Percentiles rank a stretch among this genome's conserved stretches.
phyloP scores from a whole-genome alignment of 352 stramenopile species.

The Saprolegnia parasitica region DNA sequence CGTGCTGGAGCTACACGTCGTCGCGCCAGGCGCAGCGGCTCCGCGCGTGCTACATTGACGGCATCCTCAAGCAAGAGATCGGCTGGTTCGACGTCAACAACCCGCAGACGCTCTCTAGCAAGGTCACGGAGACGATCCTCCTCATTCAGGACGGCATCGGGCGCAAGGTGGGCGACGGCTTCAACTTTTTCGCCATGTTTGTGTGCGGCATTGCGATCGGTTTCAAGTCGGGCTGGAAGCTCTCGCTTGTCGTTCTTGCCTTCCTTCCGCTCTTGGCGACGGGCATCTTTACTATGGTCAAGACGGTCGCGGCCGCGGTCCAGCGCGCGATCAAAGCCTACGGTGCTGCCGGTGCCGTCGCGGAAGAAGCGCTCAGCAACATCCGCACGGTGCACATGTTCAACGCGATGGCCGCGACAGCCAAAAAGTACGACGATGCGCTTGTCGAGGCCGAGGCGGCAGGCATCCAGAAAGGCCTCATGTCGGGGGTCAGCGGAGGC shows the following conservation, averaged over 20 bases:
- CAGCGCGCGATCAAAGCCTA: slow-evolving; percentile 30
- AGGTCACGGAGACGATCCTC: slow-evolving; percentile 45
- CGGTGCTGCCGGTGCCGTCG: slow-evolving; percentile 19
- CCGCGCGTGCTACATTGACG: slow-evolving; percentile 25
- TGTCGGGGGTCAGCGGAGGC: slow-evolving; percentile 27
- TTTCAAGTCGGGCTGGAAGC: slow-evolving; percentile 29
- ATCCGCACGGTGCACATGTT: slow-evolving; percentile 30
- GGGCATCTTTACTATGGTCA: slow-evolving; percentile 24
- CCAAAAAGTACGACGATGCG: slow-evolving; percentile 22
- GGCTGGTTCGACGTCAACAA: slow-evolving; percentile 34
- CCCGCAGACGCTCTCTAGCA: slow-evolving; percentile 38
- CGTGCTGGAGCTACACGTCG: slow-evolving; percentile 38
- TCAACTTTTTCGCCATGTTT: slow-evolving; percentile 29
- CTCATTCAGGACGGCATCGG: slow-evolving; percentile 29
- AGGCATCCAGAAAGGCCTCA: slow-evolving; percentile 31
- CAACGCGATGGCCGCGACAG: slow-evolving; percentile 5
- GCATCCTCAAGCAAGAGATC: slow-evolving; percentile 32
- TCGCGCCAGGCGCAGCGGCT: slow-evolving; percentile 26
- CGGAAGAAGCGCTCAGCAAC: slow-evolving; percentile 25
- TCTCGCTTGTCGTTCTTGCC: slow-evolving; percentile 29
- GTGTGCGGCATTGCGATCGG: slow-evolving; percentile 25
- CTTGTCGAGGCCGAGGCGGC: slow-evolving; percentile 19
- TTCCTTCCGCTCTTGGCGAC: slow-evolving; percentile 24
- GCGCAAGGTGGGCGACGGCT: slow-evolving; percentile 29
- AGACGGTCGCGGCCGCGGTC: slow-evolving; percentile 21